phyloP scores from a whole-genome alignment of 305 asterid genomes.

The Salvia sclarea region DNA sequence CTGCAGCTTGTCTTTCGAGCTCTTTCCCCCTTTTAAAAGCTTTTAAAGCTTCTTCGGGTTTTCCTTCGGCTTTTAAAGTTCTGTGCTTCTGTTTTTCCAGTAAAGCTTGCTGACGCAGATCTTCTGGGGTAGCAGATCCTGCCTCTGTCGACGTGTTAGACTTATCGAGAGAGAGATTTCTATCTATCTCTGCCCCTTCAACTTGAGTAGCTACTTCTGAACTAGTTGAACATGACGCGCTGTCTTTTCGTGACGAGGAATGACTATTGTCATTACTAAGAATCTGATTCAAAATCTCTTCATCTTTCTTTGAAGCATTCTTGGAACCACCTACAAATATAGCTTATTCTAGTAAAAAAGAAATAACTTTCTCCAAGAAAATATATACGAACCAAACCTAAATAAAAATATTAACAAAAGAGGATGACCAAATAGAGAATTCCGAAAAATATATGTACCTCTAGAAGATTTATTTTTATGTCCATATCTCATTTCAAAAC shows the following conservation, averaged over 20 bases:
- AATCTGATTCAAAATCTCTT: constrained; percentile 56
- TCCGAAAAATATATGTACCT: constrained; percentile 49
- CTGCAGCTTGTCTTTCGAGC: constrained; percentile 94
- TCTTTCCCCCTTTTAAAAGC: constrained; percentile 94
- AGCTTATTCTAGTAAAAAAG: constrained; percentile 19
- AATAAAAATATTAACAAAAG: not conserved
- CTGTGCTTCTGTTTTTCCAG: constrained; percentile 72
- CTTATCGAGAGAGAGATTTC: constrained; percentile 44
- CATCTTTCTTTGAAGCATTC: constrained; percentile 56
- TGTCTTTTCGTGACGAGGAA: constrained; percentile 38
- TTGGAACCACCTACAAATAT: constrained; percentile 67
- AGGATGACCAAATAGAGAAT: constrained; percentile 15
- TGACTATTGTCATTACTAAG: constrained; percentile 47
- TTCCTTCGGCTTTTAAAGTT: constrained; percentile 88
- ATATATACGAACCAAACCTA: not conserved
- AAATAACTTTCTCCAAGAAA: constrained; percentile 12
- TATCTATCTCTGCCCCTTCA: constrained; percentile 40
- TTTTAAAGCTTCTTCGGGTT: constrained; percentile 84
- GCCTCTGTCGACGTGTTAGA: constrained; percentile 35
- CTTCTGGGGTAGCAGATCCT: constrained; percentile 72
- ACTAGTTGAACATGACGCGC: constrained; percentile 55
- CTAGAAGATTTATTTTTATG: constrained; percentile 62
- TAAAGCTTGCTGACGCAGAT: constrained; percentile 78
- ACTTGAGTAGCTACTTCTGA: constrained; percentile 38
- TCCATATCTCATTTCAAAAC: constrained; percentile 84